Conservation (phyloP, 108 stramenopile genomes). For the Skeletonema marinoi region DNA sequence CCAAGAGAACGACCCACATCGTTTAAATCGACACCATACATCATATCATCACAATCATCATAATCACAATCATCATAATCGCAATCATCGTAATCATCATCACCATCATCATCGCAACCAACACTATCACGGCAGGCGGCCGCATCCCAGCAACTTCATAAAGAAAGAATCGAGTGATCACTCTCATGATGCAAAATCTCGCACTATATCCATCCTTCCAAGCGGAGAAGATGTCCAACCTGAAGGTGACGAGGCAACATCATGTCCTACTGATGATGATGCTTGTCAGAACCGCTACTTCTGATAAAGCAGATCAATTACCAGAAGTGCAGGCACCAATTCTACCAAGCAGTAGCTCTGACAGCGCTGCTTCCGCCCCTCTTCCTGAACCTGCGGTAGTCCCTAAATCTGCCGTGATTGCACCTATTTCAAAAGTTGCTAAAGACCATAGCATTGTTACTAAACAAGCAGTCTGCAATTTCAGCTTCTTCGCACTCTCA, state of each 20-base stretch:
- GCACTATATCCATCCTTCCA: not conserved
- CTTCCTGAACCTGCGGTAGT: not conserved
- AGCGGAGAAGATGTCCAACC: not conserved
- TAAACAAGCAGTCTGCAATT: constrained; percentile 10
- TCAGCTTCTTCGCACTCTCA: constrained; percentile 50
- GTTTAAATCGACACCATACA: constrained; percentile 7
- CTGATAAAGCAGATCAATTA: not conserved
- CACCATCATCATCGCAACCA: not conserved
- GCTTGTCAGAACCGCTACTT: not conserved
- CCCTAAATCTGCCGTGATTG: not conserved
- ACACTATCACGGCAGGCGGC: not conserved
- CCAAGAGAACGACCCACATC: constrained; percentile 3
- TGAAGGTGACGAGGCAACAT: not conserved
- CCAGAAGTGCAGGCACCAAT: not conserved
- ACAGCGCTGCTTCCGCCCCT: not conserved
- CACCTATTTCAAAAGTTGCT: not conserved
- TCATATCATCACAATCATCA: not conserved
- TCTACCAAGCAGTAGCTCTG: not conserved
- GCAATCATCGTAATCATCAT: not conserved
- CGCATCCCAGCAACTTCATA: not conserved
- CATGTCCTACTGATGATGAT: not conserved
- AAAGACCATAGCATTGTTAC: not conserved
- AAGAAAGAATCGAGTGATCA: not conserved
- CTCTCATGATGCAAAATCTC: not conserved
- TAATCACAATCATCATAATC: not conserved